Percentiles rank a stretch among this genome's conserved stretches.
Evolutionary conservation across 345 rosid species (phyloP).

Genomic region (Combretum micranthum): DNA sequence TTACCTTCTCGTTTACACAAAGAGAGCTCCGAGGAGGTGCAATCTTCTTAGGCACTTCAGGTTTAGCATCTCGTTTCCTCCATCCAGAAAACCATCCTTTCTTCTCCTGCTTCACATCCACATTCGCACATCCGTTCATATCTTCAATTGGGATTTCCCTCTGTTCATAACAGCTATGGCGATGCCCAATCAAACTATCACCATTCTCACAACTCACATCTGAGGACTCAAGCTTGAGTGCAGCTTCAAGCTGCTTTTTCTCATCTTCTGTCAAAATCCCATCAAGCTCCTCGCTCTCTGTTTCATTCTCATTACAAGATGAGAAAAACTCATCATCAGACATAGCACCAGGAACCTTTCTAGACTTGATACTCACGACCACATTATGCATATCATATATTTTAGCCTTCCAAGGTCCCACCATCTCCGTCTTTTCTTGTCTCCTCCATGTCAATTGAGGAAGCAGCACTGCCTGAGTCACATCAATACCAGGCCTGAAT

Average conservation of each 20-base stretch:
- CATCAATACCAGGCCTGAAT: slow-evolving; percentile 95
- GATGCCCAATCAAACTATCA: slow-evolving; percentile 45
- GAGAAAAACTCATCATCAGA: slow-evolving; percentile 83
- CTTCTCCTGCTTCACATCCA: slow-evolving; percentile 61
- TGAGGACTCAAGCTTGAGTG: slow-evolving; percentile 69
- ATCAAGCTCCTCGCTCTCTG: slow-evolving; percentile 69
- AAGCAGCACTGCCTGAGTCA: slow-evolving; percentile 79
- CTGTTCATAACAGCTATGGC: slow-evolving; percentile 64
- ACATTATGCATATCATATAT: slow-evolving; percentile 98
- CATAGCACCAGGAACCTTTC: slow-evolving; percentile 92
- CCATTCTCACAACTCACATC: slow-evolving; percentile 46
- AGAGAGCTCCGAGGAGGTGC: slow-evolving; percentile 80
- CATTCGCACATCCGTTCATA: slow-evolving; percentile 35
- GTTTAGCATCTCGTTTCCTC: slow-evolving; percentile 71
- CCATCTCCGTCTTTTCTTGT: slow-evolving; percentile 85
- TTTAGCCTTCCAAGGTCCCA: slow-evolving; percentile 88
- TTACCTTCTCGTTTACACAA: slow-evolving; percentile 76
- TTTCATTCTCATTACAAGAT: slow-evolving; percentile 64
- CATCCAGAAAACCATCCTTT: slow-evolving; percentile 98
- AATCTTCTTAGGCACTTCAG: slow-evolving; percentile 49
- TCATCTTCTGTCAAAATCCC: slow-evolving; percentile 83
- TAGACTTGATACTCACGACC: slow-evolving; percentile 86
- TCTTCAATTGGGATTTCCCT: slow-evolving; percentile 78
- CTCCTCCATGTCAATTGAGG: slow-evolving; percentile 95
- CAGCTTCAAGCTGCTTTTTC: slow-evolving; percentile 80